These are phyloP conservation scores for Breviolum minutum DNA, from an alignment of 73 alveolate species.

Conservation along the genomic window DNA sequence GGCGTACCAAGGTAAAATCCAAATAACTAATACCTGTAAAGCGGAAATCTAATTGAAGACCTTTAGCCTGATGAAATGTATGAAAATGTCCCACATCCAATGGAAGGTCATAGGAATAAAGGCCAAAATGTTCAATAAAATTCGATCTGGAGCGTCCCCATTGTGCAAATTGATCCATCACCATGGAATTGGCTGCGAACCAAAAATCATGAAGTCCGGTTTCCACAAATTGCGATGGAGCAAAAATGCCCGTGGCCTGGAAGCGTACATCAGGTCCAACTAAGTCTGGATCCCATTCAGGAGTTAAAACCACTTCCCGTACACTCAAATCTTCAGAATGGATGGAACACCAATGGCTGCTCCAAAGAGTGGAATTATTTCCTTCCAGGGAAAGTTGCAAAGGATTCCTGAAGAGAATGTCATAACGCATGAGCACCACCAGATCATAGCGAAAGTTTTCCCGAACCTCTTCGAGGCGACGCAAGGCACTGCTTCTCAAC, in stretches of 20 bases:
- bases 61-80: constrained; percentile 29
- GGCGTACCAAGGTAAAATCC: constrained; percentile 32
- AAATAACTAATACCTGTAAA: constrained; percentile 40
- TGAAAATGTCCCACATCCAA: constrained; percentile 77
- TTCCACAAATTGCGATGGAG: constrained; percentile 56
- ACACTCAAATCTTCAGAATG: constrained; percentile 33
- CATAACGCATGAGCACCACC: constrained; percentile 71
- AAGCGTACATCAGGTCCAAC: not conserved
- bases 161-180: constrained; percentile 36
- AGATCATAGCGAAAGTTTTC: constrained; percentile 24
- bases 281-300: not conserved
- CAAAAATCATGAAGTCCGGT: constrained; percentile 70
- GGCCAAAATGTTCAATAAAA: not conserved
- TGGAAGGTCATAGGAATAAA: constrained; percentile 28
- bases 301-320: constrained; percentile 33
- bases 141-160: constrained; percentile 1
- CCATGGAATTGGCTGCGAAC: constrained; percentile 30
- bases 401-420: constrained; percentile 22
- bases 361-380: constrained; percentile 21
- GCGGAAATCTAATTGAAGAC: not conserved
- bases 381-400: not conserved
- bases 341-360: constrained; percentile 75
- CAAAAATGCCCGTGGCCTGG: constrained; percentile 4
- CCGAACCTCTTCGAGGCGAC: not conserved
- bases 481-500: constrained; percentile 36